These are phyloP conservation scores for Adansonia grandidieri DNA, from an alignment of 441 rosid species.

Conservation along the genomic window DNA sequence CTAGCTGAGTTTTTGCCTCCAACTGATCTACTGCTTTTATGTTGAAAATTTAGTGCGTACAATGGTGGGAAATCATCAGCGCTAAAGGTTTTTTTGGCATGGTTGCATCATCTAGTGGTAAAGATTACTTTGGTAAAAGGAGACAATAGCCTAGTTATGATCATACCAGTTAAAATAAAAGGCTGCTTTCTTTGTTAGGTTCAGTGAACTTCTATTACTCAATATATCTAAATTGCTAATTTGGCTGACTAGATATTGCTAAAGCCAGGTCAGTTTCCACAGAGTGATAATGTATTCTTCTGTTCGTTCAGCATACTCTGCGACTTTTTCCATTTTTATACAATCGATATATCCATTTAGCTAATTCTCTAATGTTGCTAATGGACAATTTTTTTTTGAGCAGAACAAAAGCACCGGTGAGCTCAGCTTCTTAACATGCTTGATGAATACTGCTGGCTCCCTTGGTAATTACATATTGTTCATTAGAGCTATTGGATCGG, in stretches of 20 bases:
- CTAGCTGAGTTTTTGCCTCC: neutral
- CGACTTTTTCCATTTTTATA: neutral
- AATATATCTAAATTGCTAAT: neutral
- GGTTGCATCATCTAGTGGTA: neutral
- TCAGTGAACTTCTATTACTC: neutral
- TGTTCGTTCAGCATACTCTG: slow-evolving; percentile 6
- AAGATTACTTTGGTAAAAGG: neutral
- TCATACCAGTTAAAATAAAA: neutral
- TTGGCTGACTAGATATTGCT: slow-evolving; percentile 14
- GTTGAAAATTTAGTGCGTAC: neutral
- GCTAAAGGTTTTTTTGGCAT: neutral
- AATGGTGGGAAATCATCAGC: neutral
- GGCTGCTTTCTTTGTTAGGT: neutral
- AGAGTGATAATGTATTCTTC: neutral
- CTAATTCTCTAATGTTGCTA: neutral
- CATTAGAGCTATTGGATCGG: neutral
- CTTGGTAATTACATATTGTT: slow-evolving; percentile 54
- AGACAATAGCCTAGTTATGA: neutral
- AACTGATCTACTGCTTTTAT: neutral
- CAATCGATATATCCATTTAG: neutral
- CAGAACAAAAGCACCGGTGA: slow-evolving; percentile 93
- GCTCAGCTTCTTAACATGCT: slow-evolving; percentile 88
- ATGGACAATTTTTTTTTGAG: slow-evolving; percentile 27
- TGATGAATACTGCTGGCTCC: slow-evolving; percentile 78
- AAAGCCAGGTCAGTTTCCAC: neutral